Percentiles rank a stretch among this genome's conserved stretches.
phyloP scores from a whole-genome alignment of 2,329 filamentous ascomycete genomes.

The Aplosporella prunicola region DNA sequence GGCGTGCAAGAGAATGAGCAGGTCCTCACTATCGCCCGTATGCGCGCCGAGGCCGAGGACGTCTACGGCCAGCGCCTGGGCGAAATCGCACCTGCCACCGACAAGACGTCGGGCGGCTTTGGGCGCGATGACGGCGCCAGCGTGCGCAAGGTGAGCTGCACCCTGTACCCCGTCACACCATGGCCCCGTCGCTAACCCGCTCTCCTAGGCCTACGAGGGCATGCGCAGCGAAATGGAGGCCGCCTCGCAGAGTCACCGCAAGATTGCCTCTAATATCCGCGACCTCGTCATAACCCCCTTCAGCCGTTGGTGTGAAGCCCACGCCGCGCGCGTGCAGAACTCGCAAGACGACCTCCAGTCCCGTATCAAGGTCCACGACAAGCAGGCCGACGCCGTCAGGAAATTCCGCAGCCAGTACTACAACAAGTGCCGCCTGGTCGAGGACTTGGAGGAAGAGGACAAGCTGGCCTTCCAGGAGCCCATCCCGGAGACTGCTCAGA shows the following conservation, averaged over 20 bases:
- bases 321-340: slow-evolving; percentile 81
- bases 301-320: slow-evolving; percentile 89
- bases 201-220: slow-evolving; percentile 77
- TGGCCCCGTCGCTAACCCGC: slow-evolving; percentile 17
- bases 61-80: slow-evolving; percentile 70
- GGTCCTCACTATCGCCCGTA: slow-evolving; percentile 77
- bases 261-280: slow-evolving; percentile 92
- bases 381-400: slow-evolving; percentile 80
- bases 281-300: slow-evolving; percentile 94
- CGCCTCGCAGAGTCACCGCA: slow-evolving; percentile 79
- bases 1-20: slow-evolving; percentile 93
- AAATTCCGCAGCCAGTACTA: slow-evolving; percentile 95
- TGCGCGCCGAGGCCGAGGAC: slow-evolving; percentile 95
- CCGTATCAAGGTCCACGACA: slow-evolving; percentile 86
- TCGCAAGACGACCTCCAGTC: slow-evolving; percentile 90
- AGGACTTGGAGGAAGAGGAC: slow-evolving; percentile 96
- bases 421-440: slow-evolving; percentile 94
- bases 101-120: slow-evolving; percentile 78
- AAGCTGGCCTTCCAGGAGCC: slow-evolving; percentile 95
- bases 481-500: slow-evolving; percentile 39
- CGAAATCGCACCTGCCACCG: slow-evolving; percentile 72
- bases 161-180: background rate
- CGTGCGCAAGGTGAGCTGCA: slow-evolving; percentile 74
- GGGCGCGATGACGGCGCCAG: slow-evolving; percentile 88
- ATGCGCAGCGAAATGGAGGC: slow-evolving; percentile 88